These are phyloP conservation scores for Sungouiella thailandica DNA, from an alignment of 805 yeast species.

Conservation along the genomic window DNA sequence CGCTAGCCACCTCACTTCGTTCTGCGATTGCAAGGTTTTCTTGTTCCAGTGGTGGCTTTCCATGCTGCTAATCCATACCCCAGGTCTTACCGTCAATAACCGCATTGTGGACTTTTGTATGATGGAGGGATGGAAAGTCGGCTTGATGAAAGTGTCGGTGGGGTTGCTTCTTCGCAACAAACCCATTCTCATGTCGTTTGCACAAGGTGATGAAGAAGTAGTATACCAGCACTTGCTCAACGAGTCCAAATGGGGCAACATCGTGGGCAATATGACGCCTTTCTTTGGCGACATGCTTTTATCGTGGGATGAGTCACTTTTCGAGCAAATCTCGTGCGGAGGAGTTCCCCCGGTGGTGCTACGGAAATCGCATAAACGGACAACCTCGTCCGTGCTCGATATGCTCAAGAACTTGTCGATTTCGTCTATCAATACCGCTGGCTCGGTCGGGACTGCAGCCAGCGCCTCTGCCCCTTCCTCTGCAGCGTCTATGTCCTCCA, in stretches of 20 bases:
- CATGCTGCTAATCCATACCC: constrained; percentile 56
- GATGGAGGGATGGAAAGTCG: constrained; percentile 51
- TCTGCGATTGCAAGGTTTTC: constrained; percentile 42
- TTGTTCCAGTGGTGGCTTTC: constrained; percentile 67
- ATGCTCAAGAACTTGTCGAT: constrained; percentile 27
- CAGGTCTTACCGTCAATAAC: constrained; percentile 44
- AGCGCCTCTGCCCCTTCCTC: neutral
- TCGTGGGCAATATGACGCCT: constrained; percentile 29
- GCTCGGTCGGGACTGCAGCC: constrained; percentile 6
- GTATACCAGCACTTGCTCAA: constrained; percentile 39
- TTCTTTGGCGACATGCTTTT: constrained; percentile 36
- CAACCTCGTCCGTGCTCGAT: constrained; percentile 21
- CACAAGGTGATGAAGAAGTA: constrained; percentile 36
- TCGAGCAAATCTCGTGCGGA: constrained; percentile 7
- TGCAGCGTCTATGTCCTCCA: constrained; percentile 3
- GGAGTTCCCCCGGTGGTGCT: constrained; percentile 3
- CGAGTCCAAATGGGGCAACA: constrained; percentile 41
- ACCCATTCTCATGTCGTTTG: constrained; percentile 32
- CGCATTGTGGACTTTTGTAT: constrained; percentile 47
- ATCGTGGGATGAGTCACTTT: constrained; percentile 31
- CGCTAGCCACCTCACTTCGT: constrained; percentile 36
- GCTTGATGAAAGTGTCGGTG: constrained; percentile 50
- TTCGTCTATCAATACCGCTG: neutral
- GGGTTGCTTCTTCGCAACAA: constrained; percentile 48
- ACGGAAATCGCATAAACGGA: constrained; percentile 7